Evolutionary conservation across 805 yeast species (phyloP).

Genomic region (Spathaspora arborariae): DNA sequence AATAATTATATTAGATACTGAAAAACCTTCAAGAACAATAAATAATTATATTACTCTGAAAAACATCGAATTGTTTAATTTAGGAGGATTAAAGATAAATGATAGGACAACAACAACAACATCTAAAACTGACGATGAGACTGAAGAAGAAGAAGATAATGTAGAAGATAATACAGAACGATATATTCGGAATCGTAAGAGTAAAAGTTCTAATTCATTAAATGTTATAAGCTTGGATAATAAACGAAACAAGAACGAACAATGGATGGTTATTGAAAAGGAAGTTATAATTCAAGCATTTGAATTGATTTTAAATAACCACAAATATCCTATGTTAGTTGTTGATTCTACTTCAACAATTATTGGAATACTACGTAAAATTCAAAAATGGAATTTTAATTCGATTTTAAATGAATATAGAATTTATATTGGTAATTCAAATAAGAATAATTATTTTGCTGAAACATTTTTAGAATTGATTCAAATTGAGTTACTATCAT

Average conservation of each 20-base stretch:
- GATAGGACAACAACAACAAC: constrained; percentile 27
- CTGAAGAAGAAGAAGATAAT: constrained; percentile 6
- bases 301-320: constrained; percentile 58
- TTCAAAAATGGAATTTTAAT: constrained; percentile 86
- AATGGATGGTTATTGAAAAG: constrained; percentile 75
- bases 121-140: constrained; percentile 21
- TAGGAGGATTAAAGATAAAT: constrained; percentile 41
- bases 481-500: constrained; percentile 48
- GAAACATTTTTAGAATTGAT: constrained; percentile 80
- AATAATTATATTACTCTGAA: constrained; percentile 60
- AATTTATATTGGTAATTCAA: constrained; percentile 53
- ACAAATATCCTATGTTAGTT: constrained; percentile 63
- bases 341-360: constrained; percentile 79
- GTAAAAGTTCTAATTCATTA: constrained; percentile 8
- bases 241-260: constrained; percentile 39
- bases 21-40: constrained; percentile 72
- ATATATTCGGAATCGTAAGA: neutral
- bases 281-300: constrained; percentile 63
- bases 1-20: constrained; percentile 76
- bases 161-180: neutral
- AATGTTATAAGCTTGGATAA: constrained; percentile 21
- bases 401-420: constrained; percentile 84
- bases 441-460: constrained; percentile 65
- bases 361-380: constrained; percentile 74
- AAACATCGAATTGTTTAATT: constrained; percentile 47